phyloP scores from a whole-genome alignment of 257 asterid genomes.

The Lycium barbarum region DNA sequence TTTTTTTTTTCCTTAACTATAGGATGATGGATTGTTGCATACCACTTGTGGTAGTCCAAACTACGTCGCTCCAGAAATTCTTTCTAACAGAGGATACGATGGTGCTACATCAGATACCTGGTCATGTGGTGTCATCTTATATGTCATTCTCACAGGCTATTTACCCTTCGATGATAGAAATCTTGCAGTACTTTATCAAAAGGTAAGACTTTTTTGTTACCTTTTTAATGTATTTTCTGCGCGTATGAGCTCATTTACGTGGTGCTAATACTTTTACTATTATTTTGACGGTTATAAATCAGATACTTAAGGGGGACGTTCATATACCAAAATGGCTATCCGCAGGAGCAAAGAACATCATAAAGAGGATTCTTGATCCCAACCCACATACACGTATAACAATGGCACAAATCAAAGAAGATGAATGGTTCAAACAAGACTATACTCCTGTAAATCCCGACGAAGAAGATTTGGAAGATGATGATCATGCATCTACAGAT shows the following conservation, averaged over 20 bases:
- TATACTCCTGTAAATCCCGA: slow-evolving; percentile 63
- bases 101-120: slow-evolving; percentile 95
- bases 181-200: slow-evolving; percentile 94
- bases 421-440: slow-evolving; percentile 85
- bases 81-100: slow-evolving; percentile 86
- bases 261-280: slow-evolving; percentile 22
- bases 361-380: slow-evolving; percentile 92
- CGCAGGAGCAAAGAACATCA: slow-evolving; percentile 74
- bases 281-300: slow-evolving; percentile 30
- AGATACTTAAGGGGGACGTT: slow-evolving; percentile 89
- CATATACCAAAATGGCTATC: slow-evolving; percentile 97
- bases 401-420: slow-evolving; percentile 67
- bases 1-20: slow-evolving; percentile 32
- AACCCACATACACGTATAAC: slow-evolving; percentile 80
- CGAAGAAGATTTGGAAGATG: slow-evolving; percentile 61
- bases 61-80: slow-evolving; percentile 97
- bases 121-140: slow-evolving; percentile 95
- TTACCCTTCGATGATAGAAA: slow-evolving; percentile 97
- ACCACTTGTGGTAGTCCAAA: slow-evolving; percentile 99
- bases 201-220: slow-evolving; percentile 52
- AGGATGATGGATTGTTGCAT: slow-evolving; percentile 95
- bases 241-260: neutral
- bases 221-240: neutral
- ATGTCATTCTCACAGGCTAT: slow-evolving; percentile 90
- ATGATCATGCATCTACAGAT: slow-evolving; percentile 49